Evolutionary conservation across 768 basidiomycete species (phyloP).

Genomic region (Goffeauzyma gilvescens): DNA sequence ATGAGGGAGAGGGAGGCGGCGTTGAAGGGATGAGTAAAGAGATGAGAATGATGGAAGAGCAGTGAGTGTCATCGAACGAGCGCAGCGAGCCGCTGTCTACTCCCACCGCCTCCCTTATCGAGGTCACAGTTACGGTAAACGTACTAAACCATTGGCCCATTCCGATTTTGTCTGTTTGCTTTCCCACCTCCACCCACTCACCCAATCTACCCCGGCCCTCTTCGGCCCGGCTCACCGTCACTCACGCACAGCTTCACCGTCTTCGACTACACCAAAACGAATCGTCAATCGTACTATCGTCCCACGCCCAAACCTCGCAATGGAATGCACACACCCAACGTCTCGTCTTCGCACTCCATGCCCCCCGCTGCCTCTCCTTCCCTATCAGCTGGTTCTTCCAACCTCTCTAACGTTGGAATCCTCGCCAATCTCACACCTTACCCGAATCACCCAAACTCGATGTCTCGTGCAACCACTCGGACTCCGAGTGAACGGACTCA

Average conservation of each 20-base stretch:
- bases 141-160: no score
- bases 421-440: conserved; percentile 14
- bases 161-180: neutral
- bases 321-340: no score
- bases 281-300: conserved; percentile 76
- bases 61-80: no score
- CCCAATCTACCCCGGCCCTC: neutral
- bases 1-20: no score
- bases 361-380: no score
- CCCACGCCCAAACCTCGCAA: conserved; percentile 33
- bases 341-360: no score
- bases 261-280: conserved; percentile 84
- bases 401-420: conserved; percentile 11
- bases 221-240: conserved; percentile 1
- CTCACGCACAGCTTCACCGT: conserved; percentile 49
- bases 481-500: conserved; percentile 23
- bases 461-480: no score
- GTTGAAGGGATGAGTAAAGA: conserved; percentile 76
- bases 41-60: conserved; percentile 96
- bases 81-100: neutral
- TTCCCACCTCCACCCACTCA: neutral
- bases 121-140: no score
- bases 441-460: no score
- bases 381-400: neutral
- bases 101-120: neutral